These are phyloP conservation scores for Solanum bulbocastanum DNA, from an alignment of 257 asterid species.

Conservation along the genomic window DNA sequence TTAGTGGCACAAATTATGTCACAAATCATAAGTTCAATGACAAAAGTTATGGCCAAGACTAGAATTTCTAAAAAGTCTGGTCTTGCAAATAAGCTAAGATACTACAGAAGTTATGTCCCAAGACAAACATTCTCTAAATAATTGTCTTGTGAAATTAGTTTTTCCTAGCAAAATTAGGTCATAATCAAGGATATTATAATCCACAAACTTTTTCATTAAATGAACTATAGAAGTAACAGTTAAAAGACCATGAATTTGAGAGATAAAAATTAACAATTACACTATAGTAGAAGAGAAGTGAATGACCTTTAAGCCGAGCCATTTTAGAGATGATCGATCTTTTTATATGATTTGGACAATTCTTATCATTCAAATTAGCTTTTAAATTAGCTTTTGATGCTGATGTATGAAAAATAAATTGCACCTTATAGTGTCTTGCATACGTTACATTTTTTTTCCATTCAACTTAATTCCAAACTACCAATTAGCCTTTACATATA, in stretches of 20 bases:
- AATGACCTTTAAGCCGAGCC: background rate
- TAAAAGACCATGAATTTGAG: background rate
- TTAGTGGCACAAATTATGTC: no score
- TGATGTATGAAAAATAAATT: no score
- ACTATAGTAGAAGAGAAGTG: background rate
- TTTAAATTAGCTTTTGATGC: rapidly evolving
- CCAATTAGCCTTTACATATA: background rate
- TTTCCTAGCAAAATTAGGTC: background rate
- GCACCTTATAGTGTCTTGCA: background rate
- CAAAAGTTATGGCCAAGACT: no score
- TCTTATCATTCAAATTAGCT: no score
- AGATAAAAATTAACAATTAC: background rate
- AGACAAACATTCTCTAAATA: background rate
- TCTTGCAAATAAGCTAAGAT: no score
- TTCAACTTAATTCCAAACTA: background rate
- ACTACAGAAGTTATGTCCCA: background rate
- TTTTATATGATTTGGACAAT: no score
- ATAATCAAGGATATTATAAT: background rate
- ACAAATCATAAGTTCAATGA: no score
- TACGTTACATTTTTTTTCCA: background rate
- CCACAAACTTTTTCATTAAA: no score
- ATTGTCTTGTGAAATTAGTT: no score
- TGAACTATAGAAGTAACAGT: background rate
- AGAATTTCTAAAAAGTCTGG: no score
- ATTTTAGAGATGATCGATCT: background rate